Base-by-base conservation (phyloP, 83 land plant genomes). In the Picea abies region DNA sequence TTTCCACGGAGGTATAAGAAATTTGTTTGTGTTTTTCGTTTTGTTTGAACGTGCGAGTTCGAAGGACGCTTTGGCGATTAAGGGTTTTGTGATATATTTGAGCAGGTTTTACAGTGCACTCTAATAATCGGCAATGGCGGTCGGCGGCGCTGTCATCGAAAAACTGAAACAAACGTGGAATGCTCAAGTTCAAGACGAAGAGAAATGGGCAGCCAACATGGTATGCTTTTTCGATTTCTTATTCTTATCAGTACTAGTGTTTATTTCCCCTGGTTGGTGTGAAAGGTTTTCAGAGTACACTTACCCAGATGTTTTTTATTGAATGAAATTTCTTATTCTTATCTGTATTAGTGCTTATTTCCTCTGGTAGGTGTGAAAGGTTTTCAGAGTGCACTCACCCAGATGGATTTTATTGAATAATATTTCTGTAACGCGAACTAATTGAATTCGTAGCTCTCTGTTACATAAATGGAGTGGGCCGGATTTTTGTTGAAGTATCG, bases 121-220 rank as follows among this genome's bases (percentile, higher is more conserved):
- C 44, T 41, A 4, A 5, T 41, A 41, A 41, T 5, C 44, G 14
- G 4, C 61, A 23, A 78, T 78, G 79, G 79, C 79, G 19, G 15
- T 49, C 2, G 79, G 32, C 32, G 60, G 62, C 10, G 66, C 37
- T 35, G n/a, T 68, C 68, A 17, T 86, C 37, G 81, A 86, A 85
- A 83, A 78, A 67, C 63, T 86, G 67, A 86, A 84, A 86, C 61
- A 86, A 41, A 75, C 63, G 19, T 84, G 82, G 86, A 66, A 73
- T 70, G 82, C 83, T 19, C 86, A 87, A 39, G 79, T 84, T 41
- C 49, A 83, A 10, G 86, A 87, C 62, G 86, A 87, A 79, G 83
- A 84, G 78, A 87, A 87, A 65, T 81, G 85, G 83, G 86, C 88
- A n/a, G 49, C 82, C 68, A 84, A 87, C 49, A 47, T 84, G 88